phyloP scores from a whole-genome alignment of 768 basidiomycete genomes.

The Lactarius indigo region DNA sequence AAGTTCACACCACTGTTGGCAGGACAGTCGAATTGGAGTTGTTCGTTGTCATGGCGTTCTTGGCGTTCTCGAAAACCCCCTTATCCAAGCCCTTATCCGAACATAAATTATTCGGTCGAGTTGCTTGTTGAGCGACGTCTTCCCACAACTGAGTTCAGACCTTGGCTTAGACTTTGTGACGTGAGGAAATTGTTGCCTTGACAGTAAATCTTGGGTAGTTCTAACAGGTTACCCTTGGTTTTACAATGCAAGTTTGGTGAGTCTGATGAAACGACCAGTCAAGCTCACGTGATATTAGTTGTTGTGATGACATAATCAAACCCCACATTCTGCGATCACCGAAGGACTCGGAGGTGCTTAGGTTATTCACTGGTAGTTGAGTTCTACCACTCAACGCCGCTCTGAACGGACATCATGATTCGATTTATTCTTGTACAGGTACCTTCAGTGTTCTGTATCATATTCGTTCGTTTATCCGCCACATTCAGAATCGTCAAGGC shows the following conservation, averaged over 20 bases:
- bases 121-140: too few species aligned
- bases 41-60: too few species aligned
- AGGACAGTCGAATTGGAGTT: too few species aligned
- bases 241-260: too few species aligned
- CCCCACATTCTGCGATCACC: background rate
- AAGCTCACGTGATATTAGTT: background rate
- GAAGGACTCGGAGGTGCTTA: background rate
- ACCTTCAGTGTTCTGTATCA: conserved; percentile 20
- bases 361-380: background rate
- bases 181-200: too few species aligned
- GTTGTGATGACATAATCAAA: background rate
- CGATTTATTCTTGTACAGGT: conserved; percentile 97
- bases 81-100: too few species aligned
- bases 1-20: too few species aligned
- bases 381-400: background rate
- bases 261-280: too few species aligned
- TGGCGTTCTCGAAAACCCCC: background rate
- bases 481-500: conserved; percentile 86
- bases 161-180: too few species aligned
- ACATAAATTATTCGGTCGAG: background rate
- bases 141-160: background rate
- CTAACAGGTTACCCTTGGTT: too few species aligned
- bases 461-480: background rate
- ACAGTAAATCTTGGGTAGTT: too few species aligned
- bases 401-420: conserved; percentile 58